Evolutionary conservation across 192 early-diverging fungal species (phyloP).

Genomic region (Funneliformis mosseae): DNA sequence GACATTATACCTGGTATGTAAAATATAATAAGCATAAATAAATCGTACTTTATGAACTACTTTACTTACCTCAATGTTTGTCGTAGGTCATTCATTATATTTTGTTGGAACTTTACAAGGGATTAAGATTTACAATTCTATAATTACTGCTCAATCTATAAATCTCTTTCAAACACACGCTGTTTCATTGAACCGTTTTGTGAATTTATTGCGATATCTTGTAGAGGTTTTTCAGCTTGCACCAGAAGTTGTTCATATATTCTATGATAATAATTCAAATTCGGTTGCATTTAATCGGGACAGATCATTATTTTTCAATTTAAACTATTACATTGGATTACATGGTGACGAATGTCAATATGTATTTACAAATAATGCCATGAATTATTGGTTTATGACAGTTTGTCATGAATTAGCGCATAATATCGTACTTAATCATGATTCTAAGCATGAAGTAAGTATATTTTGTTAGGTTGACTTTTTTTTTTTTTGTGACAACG

Average conservation of each 20-base stretch:
- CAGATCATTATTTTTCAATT: slow-evolving; percentile 80
- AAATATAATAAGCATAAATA: slow-evolving; percentile 15
- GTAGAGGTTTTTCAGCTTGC: slow-evolving; percentile 65
- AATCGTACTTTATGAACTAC: not conserved
- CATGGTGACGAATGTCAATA: slow-evolving; percentile 52
- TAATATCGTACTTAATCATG: slow-evolving; percentile 68
- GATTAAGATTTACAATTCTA: slow-evolving; percentile 44
- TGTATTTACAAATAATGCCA: slow-evolving; percentile 40
- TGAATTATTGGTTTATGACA: slow-evolving; percentile 84
- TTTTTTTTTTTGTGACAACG: no score
- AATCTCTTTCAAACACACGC: not conserved
- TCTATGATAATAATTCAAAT: slow-evolving; percentile 67
- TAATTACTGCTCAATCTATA: slow-evolving; percentile 43
- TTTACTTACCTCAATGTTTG: not conserved
- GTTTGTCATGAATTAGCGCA: slow-evolving; percentile 83
- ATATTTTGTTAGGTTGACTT: no score
- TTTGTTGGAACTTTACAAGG: slow-evolving; percentile 44
- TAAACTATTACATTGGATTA: slow-evolving; percentile 71
- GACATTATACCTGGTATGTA: slow-evolving; percentile 53
- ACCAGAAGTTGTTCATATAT: slow-evolving; percentile 66
- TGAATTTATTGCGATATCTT: slow-evolving; percentile 43
- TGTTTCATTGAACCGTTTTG: slow-evolving; percentile 42
- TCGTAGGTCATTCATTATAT: slow-evolving; percentile 43
- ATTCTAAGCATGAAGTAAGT: slow-evolving; percentile 37
- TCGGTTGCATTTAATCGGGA: slow-evolving; percentile 83